These are phyloP conservation scores for Akanthomyces lecanii DNA, from an alignment of 2,329 filamentous ascomycete species.

Conservation along the genomic window DNA sequence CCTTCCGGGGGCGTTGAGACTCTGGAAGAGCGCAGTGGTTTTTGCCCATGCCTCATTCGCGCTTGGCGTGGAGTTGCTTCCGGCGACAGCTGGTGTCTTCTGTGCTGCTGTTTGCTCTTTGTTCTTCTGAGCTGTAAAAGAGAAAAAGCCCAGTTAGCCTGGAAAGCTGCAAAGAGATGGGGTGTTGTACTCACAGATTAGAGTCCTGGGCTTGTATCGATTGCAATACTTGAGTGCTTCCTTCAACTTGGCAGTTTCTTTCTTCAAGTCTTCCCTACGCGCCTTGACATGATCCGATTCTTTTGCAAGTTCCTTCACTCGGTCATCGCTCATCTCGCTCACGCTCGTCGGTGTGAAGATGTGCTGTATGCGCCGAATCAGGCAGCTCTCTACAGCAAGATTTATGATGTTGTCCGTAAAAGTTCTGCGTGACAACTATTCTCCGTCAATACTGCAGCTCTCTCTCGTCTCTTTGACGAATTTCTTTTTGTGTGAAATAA, in stretches of 20 bases:
- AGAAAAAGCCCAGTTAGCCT: not conserved
- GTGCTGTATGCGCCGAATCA: constrained; percentile 32
- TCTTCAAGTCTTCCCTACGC: constrained; percentile 13
- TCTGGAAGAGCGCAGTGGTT: no score
- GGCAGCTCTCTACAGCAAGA: constrained; percentile 40
- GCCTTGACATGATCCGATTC: constrained; percentile 25
- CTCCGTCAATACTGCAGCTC: no score
- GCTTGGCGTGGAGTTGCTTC: no score
- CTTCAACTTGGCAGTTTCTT: constrained; percentile 14
- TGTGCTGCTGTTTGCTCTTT: no score
- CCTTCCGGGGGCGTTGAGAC: no score
- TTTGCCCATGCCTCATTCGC: no score
- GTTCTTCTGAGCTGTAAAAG: not conserved
- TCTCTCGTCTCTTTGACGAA: not conserved
- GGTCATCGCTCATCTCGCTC: constrained; percentile 29
- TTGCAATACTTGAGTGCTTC: constrained; percentile 22
- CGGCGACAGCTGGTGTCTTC: no score
- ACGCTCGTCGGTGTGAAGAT: constrained; percentile 35
- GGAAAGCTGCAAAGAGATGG: not conserved
- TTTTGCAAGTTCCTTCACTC: constrained; percentile 25
- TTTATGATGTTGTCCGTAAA: constrained; percentile 41
- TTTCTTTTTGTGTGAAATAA: not conserved
- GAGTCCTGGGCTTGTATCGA: not conserved
- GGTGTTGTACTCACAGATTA: not conserved
- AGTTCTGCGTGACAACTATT: constrained; percentile 33